Conservation (phyloP, 164 flowering plant species). For the grape (Vitis vinifera) region DNA sequence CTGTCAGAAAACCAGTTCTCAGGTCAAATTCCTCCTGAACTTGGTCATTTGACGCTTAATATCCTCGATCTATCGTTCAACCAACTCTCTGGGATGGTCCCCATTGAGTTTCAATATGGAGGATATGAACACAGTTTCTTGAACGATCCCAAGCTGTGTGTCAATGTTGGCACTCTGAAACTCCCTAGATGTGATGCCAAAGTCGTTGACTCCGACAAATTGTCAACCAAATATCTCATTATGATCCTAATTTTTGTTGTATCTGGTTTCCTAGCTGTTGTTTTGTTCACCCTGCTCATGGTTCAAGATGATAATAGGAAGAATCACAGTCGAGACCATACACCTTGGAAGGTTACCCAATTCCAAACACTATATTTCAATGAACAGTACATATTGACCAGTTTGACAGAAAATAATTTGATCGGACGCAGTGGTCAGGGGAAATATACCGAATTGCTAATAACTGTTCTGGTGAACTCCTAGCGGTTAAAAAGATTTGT, state of each 20-base stretch:
- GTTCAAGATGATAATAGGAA: slow-evolving; percentile 35
- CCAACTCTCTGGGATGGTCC: slow-evolving; percentile 60
- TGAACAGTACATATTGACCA: slow-evolving; percentile 46
- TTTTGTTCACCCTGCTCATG: slow-evolving; percentile 22
- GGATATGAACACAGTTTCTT: slow-evolving; percentile 64
- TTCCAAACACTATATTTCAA: slow-evolving; percentile 71
- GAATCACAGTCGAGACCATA: slow-evolving; percentile 25
- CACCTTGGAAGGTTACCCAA: slow-evolving; percentile 69
- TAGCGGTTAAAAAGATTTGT: slow-evolving; percentile 84
- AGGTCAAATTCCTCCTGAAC: slow-evolving; percentile 61
- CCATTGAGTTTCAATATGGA: slow-evolving; percentile 41
- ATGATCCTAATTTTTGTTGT: slow-evolving; percentile 30
- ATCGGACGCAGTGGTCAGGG: slow-evolving; percentile 87
- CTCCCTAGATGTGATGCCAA: slow-evolving; percentile 29
- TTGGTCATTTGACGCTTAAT: slow-evolving; percentile 39
- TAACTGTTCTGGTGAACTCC: slow-evolving; percentile 32
- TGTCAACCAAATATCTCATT: slow-evolving; percentile 32
- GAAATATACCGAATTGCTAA: slow-evolving; percentile 57
- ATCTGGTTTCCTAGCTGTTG: slow-evolving; percentile 15
- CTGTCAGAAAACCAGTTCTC: slow-evolving; percentile 62
- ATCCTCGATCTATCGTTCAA: slow-evolving; percentile 72
- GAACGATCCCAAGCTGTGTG: slow-evolving; percentile 65
- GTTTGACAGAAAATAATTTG: slow-evolving; percentile 52
- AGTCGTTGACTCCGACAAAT: slow-evolving; percentile 9
- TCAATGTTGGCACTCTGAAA: slow-evolving; percentile 17